Conservation (phyloP, 768 basidiomycete genomes). For the Pisolithus orientalis region DNA sequence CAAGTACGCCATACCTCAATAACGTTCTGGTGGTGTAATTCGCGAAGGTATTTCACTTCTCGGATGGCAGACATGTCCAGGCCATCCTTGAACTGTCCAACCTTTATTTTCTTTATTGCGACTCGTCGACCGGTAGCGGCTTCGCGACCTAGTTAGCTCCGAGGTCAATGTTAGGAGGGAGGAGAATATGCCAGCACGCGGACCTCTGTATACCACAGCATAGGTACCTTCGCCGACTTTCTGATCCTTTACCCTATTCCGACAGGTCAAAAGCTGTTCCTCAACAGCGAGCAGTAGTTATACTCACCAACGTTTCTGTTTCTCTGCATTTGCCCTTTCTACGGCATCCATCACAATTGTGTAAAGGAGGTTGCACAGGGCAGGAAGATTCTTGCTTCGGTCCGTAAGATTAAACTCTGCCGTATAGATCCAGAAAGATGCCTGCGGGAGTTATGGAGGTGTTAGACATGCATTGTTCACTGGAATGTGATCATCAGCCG, state of each 20-base stretch:
- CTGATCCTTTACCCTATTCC: conserved; percentile 64
- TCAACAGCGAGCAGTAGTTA: not conserved
- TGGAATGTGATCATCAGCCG: no score
- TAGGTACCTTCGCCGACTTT: conserved; percentile 92
- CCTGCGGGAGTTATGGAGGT: not conserved
- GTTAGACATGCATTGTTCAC: no score
- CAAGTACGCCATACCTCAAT: conserved; percentile 60
- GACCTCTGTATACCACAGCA: conserved; percentile 92
- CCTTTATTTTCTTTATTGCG: conserved; percentile 98
- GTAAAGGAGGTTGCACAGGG: not conserved
- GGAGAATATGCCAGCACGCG: conserved; percentile 11
- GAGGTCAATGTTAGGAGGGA: conserved; percentile 3
- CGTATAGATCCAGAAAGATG: not conserved
- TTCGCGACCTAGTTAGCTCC: conserved; percentile 52
- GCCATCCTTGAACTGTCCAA: conserved; percentile 95
- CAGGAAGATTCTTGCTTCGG: not conserved
- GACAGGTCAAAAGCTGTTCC: conserved; percentile 6
- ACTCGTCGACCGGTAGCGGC: conserved; percentile 73
- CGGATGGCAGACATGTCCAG: conserved; percentile 98
- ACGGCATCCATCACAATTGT: conserved; percentile 65
- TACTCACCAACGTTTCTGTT: conserved; percentile 61
- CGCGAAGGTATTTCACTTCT: conserved; percentile 95
- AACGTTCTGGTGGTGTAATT: conserved; percentile 89
- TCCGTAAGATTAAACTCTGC: not conserved
- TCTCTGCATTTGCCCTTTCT: conserved; percentile 68